These are phyloP conservation scores for Bisporella sp. DNA, from an alignment of 2,329 filamentous ascomycete species.

Conservation along the genomic window DNA sequence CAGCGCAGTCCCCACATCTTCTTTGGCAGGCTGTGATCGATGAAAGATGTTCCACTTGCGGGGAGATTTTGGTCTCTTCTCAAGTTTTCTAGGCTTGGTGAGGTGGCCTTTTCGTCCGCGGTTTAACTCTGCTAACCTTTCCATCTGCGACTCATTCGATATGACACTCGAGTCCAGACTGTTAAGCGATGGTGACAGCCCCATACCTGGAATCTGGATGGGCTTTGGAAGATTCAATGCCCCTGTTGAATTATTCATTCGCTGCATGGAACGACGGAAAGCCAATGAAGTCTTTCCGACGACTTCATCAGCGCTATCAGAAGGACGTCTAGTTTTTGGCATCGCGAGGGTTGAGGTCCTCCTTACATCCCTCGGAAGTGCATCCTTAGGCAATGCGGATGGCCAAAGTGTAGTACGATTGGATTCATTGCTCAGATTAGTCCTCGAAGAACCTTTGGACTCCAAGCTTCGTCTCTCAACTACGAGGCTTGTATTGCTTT, in stretches of 20 bases:
- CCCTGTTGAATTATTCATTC: conserved; percentile 38
- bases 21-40: conserved; percentile 40
- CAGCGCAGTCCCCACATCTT: conserved; percentile 34
- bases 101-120: conserved; percentile 14
- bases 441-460: conserved; percentile 30
- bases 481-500: conserved; percentile 42
- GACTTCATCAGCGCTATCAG: conserved; percentile 48
- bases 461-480: conserved; percentile 36
- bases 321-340: conserved; percentile 29
- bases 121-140: conserved; percentile 33
- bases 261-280: conserved; percentile 47
- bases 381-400: conserved; percentile 41
- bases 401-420: conserved; percentile 44
- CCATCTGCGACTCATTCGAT: conserved; percentile 43
- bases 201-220: conserved; percentile 36
- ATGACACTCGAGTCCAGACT: conserved; percentile 51
- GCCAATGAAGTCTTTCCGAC: conserved; percentile 48
- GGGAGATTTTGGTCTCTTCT: conserved; percentile 45
- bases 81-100: conserved; percentile 43
- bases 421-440: conserved; percentile 26
- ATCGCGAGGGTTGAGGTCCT: conserved; percentile 9
- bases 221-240: conserved; percentile 45
- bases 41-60: conserved; percentile 60
- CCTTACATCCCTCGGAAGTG: conserved; percentile 2
- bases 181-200: conserved; percentile 41